Evolutionary conservation across 1,284 basidiomycete genomes (phyloP).

Genomic region (Coniophora puteana): DNA sequence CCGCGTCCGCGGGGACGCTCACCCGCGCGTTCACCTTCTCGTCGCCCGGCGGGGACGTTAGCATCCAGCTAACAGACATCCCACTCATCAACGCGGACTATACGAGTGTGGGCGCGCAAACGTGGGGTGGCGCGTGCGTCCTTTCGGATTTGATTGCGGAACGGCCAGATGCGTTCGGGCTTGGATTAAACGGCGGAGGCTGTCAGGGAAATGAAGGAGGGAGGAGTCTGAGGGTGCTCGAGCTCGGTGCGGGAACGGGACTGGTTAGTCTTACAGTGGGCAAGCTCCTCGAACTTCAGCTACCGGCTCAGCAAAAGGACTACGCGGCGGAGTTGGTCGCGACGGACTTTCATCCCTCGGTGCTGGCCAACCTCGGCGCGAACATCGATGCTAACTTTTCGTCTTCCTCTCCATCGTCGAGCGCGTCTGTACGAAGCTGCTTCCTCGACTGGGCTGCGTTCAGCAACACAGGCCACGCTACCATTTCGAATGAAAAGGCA

Average conservation of each 20-base stretch:
- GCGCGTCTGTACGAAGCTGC: conserved; percentile 12
- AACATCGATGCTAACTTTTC: conserved; percentile 68
- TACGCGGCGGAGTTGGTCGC: conserved; percentile 51
- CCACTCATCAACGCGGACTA: conserved; percentile 75
- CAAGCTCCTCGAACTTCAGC: conserved; percentile 42
- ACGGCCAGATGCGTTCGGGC: conserved; percentile 51
- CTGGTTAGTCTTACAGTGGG: conserved; percentile 71
- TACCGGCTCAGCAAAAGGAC: conserved; percentile 3
- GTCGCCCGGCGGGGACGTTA: conserved; percentile 15
- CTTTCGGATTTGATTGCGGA: conserved; percentile 75
- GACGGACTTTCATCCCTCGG: conserved; percentile 77
- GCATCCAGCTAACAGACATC: conserved; percentile 65
- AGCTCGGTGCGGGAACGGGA: conserved; percentile 88
- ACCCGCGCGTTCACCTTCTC: conserved; percentile 39
- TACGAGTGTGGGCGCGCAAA: conserved; percentile 81
- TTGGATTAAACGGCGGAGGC: conserved; percentile 19
- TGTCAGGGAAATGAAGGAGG: no score
- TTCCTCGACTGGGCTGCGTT: conserved; percentile 69
- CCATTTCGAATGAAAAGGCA: conserved; percentile 14
- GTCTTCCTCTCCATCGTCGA: not conserved
- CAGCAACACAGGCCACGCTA: conserved; percentile 17
- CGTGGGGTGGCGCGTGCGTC: conserved; percentile 87
- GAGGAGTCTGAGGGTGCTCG: conserved; percentile 55
- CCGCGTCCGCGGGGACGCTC: conserved; percentile 46
- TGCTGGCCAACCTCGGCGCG: conserved; percentile 66